These are phyloP conservation scores for Cokeromyces recurvatus DNA, from an alignment of 371 early-diverging fungal genomes.

Conservation along the genomic window DNA sequence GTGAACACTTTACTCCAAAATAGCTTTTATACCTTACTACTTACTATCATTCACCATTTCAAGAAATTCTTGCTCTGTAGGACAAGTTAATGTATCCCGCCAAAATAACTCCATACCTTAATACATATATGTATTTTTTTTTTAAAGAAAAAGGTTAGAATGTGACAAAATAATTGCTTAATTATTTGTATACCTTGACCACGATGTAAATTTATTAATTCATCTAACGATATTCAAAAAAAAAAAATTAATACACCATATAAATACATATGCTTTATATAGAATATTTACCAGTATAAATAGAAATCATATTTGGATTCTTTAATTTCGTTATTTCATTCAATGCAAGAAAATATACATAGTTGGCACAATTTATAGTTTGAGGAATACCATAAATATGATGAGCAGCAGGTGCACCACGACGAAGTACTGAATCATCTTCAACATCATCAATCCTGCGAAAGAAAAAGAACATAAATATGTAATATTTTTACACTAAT, in stretches of 20 bases:
- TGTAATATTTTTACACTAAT: too few relatives aligned
- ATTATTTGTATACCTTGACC: constrained; percentile 24
- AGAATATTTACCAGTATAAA: constrained; percentile 60
- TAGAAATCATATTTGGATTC: constrained; percentile 64
- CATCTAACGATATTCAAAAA: constrained; percentile 4
- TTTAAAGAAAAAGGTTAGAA: too few relatives aligned
- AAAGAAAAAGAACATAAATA: not conserved
- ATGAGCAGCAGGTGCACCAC: constrained; percentile 95
- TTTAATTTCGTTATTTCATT: constrained; percentile 68
- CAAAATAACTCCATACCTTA: constrained; percentile 90
- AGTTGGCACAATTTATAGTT: constrained; percentile 94
- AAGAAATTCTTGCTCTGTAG: constrained; percentile 84
- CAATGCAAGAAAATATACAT: constrained; percentile 91
- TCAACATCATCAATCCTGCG: constrained; percentile 92
- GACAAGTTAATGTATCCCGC: constrained; percentile 85
- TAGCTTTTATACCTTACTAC: too few relatives aligned
- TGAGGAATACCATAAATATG: constrained; percentile 89
- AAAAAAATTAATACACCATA: too few relatives aligned
- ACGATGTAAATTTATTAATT: constrained; percentile 19
- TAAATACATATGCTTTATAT: not conserved
- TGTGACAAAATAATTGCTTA: too few relatives aligned
- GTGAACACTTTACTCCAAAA: too few relatives aligned
- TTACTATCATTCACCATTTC: constrained; percentile 91
- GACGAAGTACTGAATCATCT: constrained; percentile 83
- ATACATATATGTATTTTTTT: constrained; percentile 23